Evolutionary conservation across 805 yeast species (phyloP), one percentile per base, ranked within the genome.

Genomic region (Candida yuanshanica): DNA sequence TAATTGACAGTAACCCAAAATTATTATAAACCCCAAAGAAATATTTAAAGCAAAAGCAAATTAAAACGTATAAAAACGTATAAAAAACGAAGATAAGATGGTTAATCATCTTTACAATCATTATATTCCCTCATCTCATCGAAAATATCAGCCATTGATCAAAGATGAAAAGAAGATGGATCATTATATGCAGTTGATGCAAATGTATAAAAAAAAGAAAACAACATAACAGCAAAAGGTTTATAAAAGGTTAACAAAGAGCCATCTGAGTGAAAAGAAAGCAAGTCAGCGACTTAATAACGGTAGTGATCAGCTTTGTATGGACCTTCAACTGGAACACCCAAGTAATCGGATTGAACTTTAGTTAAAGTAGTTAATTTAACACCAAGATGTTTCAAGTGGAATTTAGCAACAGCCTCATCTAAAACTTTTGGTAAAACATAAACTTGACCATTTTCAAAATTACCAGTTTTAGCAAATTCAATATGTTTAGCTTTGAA

Each of bases 261-360:
- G 11, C 33, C 33, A 29, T 40, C 40, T 24, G 18, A 27, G 21
- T 22, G 33, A 9, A 25, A 17, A n/a, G n/a, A n/a, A n/a, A n/a
- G 26, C 18, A 27, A 13, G 17, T 11, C 9, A 27, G 17, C 36
- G 16, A 39, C 54, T 73, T 87, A 91, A 77, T 91, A 91, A 77
- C 97, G 86, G 95, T 91, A 91, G 76, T 83, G 86, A 60, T 91
- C 97, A 63, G 95, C 83, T 83, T 91, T 91, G 95, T 62, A 91
- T 60, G 99, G 99, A 77, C 99, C 99, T 68, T 82, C 84, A 60
- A 67, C 65, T 63, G 96, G 91, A 58, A 93, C 72, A 64, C 91
- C 90, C 67, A 91, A 82, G 83, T 91, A 91, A 56, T 89, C 96
- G 59, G 96, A 78, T 80, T 91, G 99, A 56, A 67, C 88, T 41